These are phyloP conservation scores for Sugiyamaella novakii DNA, from an alignment of 1,139 yeast genomes.

Conservation along the genomic window DNA sequence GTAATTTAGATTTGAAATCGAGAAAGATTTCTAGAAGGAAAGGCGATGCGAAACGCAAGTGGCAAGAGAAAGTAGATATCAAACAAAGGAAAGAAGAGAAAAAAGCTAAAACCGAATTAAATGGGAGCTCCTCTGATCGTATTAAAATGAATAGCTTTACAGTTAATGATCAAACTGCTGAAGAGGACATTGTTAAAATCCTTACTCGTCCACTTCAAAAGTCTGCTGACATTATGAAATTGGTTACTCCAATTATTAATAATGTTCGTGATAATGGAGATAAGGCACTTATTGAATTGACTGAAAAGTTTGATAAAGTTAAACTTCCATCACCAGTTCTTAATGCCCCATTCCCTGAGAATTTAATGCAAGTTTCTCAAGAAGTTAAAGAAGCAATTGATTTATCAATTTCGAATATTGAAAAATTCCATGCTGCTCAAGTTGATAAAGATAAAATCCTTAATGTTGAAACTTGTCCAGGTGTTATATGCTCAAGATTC, in stretches of 20 bases:
- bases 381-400: slow-evolving; percentile 87
- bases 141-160: slow-evolving; percentile 69
- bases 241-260: slow-evolving; percentile 86
- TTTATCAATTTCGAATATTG: slow-evolving; percentile 82
- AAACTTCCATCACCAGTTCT: slow-evolving; percentile 68
- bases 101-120: slow-evolving; percentile 29
- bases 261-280: slow-evolving; percentile 80
- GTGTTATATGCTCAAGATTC: slow-evolving; percentile 91
- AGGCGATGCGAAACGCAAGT: slow-evolving; percentile 93
- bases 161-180: slow-evolving; percentile 52
- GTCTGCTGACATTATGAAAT: slow-evolving; percentile 85
- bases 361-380: slow-evolving; percentile 70
- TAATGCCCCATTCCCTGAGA: slow-evolving; percentile 81
- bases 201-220: slow-evolving; percentile 88
- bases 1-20: slow-evolving; percentile 79
- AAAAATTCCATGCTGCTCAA: slow-evolving; percentile 93
- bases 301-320: slow-evolving; percentile 90
- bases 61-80: slow-evolving; percentile 40
- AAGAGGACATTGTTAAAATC: slow-evolving; percentile 56
- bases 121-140: slow-evolving; percentile 37
- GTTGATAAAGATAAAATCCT: slow-evolving; percentile 55
- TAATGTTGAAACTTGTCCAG: slow-evolving; percentile 91
- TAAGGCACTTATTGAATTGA: slow-evolving; percentile 77
- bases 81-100: slow-evolving; percentile 29
- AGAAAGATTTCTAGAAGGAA: slow-evolving; percentile 87